Evolutionary conservation across 768 basidiomycete genomes (phyloP).

Genomic region (Serendipita sp.): DNA sequence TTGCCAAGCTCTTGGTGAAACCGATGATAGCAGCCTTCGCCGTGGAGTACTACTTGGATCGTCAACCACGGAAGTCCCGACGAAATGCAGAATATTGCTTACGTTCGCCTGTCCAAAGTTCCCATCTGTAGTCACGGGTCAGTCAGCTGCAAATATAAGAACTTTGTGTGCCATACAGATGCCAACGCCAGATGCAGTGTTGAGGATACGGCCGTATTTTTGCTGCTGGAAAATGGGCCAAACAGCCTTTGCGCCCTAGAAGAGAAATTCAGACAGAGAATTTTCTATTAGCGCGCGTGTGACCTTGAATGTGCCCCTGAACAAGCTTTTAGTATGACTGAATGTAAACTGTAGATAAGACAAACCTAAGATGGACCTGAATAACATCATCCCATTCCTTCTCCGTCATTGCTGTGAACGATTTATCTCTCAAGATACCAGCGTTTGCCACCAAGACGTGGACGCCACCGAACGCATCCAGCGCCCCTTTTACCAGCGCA

Average conservation of each 20-base stretch:
- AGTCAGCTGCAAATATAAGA: neutral
- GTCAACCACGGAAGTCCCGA: neutral
- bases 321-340: neutral
- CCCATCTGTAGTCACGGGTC: constrained; percentile 40
- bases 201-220: constrained; percentile 89
- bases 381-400: constrained; percentile 91
- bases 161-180: constrained; percentile 47
- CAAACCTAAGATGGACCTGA: constrained; percentile 60
- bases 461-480: constrained; percentile 76
- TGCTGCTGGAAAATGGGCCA: constrained; percentile 97
- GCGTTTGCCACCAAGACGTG: constrained; percentile 88
- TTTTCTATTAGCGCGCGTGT: neutral
- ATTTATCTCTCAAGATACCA: constrained; percentile 86
- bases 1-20: constrained; percentile 73
- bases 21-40: constrained; percentile 89
- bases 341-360: neutral
- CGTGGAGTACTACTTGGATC: constrained; percentile 52
- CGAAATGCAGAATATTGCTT: constrained; percentile 13
- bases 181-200: constrained; percentile 84
- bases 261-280: neutral
- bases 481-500: constrained; percentile 66
- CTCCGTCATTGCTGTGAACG: constrained; percentile 76
- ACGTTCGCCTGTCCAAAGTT: constrained; percentile 93
- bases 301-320: constrained; percentile 79
- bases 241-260: constrained; percentile 75